Conservation (phyloP, 371 early-diverging fungal genomes). For the Chytridium lagenaria region DNA sequence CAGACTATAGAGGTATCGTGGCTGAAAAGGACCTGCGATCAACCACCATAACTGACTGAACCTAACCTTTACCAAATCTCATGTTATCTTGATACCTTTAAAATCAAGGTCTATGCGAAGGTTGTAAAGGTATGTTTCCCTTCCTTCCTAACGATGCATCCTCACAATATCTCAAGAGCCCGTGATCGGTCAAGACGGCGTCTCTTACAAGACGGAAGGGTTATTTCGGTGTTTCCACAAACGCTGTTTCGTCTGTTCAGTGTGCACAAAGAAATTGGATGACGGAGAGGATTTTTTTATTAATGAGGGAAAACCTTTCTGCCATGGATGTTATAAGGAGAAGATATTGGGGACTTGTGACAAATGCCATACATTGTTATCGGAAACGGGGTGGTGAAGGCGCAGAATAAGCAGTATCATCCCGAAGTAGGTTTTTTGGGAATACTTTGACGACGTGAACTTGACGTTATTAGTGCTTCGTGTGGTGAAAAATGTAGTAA, state of each 20-base stretch:
- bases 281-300: conserved; percentile 23
- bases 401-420: conserved; percentile 20
- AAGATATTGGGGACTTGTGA: conserved; percentile 17
- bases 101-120: conserved; percentile 13
- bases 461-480: conserved; percentile 9
- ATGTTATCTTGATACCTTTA: background rate
- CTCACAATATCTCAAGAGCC: conserved; percentile 8
- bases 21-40: no score
- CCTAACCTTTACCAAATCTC: background rate
- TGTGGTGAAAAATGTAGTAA: conserved; percentile 19
- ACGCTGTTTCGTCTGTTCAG: conserved; percentile 16
- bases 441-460: no score
- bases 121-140: conserved; percentile 8
- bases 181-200: conserved; percentile 18
- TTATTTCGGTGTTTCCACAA: conserved; percentile 7
- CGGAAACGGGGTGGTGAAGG: conserved; percentile 21
- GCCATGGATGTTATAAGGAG: conserved; percentile 14
- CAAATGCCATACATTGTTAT: conserved; percentile 8
- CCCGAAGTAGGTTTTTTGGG: conserved; percentile 12
- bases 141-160: background rate
- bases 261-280: conserved; percentile 7
- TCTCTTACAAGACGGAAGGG: conserved; percentile 20
- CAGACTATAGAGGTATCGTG: conserved; percentile 19
- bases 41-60: conserved; percentile 3
- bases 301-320: conserved; percentile 19